A percentile compares a stretch with the other conserved stretches of the same genome.
Conservation (phyloP, 352 stramenopile species). For the Elongisporangium prolatum region DNA sequence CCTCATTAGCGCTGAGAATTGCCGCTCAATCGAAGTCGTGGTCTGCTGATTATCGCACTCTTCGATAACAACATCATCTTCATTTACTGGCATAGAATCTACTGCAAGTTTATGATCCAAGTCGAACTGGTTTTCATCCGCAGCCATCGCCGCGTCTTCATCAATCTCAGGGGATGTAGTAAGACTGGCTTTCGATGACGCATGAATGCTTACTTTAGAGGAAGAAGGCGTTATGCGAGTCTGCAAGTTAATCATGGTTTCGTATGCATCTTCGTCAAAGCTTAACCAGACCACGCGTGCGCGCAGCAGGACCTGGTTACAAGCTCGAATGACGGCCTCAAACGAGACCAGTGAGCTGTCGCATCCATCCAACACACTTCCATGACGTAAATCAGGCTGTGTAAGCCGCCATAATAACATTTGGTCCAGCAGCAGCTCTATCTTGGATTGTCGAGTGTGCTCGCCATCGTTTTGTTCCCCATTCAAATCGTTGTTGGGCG, state of each 20-base stretch:
- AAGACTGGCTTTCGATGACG: neutral
- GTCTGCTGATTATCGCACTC: neutral
- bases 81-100: neutral
- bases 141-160: neutral
- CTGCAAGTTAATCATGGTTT: constrained; percentile 25
- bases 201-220: neutral
- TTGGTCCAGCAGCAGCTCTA: constrained; percentile 32
- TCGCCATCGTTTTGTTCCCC: neutral
- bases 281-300: constrained; percentile 53
- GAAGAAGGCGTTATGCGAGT: constrained; percentile 5
- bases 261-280: constrained; percentile 73
- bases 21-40: neutral
- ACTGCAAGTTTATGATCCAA: neutral
- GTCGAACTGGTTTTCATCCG: neutral
- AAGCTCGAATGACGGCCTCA: constrained; percentile 32
- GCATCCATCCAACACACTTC: constrained; percentile 74
- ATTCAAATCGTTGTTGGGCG: neutral
- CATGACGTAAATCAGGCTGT: constrained; percentile 54
- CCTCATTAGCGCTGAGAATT: neutral
- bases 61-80: neutral
- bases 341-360: constrained; percentile 47
- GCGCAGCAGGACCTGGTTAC: constrained; percentile 24
- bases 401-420: constrained; percentile 62
- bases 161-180: neutral
- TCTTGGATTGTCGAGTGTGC: neutral